phyloP scores from a whole-genome alignment of 257 asterid genomes.

The Solanum paucissectum region DNA sequence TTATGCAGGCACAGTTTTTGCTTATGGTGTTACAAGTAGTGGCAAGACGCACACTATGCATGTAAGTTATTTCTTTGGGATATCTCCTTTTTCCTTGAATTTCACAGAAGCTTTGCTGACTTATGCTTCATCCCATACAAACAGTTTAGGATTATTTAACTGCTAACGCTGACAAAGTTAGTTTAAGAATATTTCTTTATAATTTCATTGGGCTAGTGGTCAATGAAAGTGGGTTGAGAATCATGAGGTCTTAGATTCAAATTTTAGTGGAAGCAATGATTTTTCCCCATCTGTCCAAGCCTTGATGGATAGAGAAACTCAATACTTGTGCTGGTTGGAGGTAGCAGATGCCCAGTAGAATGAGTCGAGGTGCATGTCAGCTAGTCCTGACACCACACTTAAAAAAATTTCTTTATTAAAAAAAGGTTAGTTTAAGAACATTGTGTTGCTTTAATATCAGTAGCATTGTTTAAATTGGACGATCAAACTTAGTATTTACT shows the following conservation, averaged over 20 bases:
- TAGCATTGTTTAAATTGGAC: not conserved
- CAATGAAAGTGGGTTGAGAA: not conserved
- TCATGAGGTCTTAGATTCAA: not conserved
- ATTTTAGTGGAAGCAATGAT: not conserved
- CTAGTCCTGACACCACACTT: not conserved
- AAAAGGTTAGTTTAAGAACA: not conserved
- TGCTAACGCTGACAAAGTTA: not conserved
- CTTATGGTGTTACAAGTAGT: constrained; percentile 99
- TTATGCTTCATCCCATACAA: not conserved
- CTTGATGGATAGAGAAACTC: not conserved
- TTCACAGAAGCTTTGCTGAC: not conserved
- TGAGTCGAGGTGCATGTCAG: not conserved
- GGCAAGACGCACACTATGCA: constrained; percentile 99
- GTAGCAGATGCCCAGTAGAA: not conserved
- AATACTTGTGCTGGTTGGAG: not conserved
- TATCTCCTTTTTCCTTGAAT: constrained; percentile 1
- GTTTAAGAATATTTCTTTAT: not conserved
- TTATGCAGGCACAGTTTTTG: constrained; percentile 93
- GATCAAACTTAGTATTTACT: not conserved
- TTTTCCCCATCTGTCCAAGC: not conserved
- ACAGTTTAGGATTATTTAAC: not conserved
- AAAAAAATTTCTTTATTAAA: not conserved
- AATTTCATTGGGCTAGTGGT: not conserved
- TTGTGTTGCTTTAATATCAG: not conserved
- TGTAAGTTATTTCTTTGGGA: constrained; percentile 41